phyloP scores from a whole-genome alignment of 345 rosid genomes.

The Raphanus raphanistrum region DNA sequence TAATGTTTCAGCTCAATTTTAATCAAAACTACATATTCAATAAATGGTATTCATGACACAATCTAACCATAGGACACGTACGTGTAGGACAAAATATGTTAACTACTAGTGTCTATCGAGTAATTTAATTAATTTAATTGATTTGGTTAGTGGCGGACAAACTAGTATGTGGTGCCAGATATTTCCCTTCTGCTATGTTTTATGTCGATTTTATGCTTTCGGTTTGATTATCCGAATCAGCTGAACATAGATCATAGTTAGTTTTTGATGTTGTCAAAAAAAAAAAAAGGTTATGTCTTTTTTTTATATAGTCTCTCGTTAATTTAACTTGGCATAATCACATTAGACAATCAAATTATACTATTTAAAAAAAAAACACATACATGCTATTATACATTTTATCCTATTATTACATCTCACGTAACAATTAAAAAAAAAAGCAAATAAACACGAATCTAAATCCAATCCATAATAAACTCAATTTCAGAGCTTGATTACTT shows the following conservation, averaged over 20 bases:
- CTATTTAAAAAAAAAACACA: too few species aligned
- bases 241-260: too few species aligned
- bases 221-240: too few species aligned
- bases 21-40: background rate
- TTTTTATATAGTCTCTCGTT: background rate
- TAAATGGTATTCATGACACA: background rate
- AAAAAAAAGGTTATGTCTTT: background rate
- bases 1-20: background rate
- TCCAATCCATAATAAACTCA: background rate
- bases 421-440: background rate
- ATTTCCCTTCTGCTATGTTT: too few species aligned
- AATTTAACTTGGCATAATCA: background rate
- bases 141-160: too few species aligned
- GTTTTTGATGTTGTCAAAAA: too few species aligned
- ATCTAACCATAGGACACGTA: background rate
- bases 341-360: too few species aligned
- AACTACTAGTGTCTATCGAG: background rate
- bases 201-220: too few species aligned
- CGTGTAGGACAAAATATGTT: background rate
- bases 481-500: conserved; percentile 20
- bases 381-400: background rate
- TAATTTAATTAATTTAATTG: background rate
- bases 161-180: too few species aligned
- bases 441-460: background rate
- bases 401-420: conserved; percentile 15